Base-by-base conservation (phyloP, 306 rosid genomes). In the Cicer yamashitae region DNA sequence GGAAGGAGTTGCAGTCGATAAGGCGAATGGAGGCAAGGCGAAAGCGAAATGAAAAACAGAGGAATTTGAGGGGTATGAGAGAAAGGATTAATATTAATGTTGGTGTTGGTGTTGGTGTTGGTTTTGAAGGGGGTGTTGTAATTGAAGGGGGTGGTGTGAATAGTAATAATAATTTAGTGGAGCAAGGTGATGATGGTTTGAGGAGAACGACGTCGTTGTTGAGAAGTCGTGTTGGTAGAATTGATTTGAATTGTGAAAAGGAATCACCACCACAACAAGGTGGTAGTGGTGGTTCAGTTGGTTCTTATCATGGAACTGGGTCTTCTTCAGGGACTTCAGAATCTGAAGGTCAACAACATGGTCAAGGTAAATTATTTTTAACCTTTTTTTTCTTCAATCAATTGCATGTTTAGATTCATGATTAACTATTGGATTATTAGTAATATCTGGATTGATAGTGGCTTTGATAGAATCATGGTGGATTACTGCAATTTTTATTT, bases 1-100 rank as follows among this genome's bases (percentile, higher is more conserved):
- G 94, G 90, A 93, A 90, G 82, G 91, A 89, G 79, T 5, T 93
- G 82, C 98, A 93, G 88, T 81, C 87, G 2, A 53, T 87, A 71
- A 81, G 96, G 74, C 79, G 98, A 44, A 59, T 90, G 90, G 98
- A 89, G 59, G 96, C 94, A 0, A 82, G 88, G 76, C 69, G 89
- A 62, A 93, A 89, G 83, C 78, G 94, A 1, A 79, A 81, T 1
- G 98, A 89, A 89, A 93, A 88, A 85, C 94, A 88, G 83, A 85
- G 86, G 65, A 86, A 66, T 61, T 59, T 45, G 41, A 90, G 83
- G 84, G 81, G 85, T 2, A 1, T 62, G 25, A 83, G 86, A 62
- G 92, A 81, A 46, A 80, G 77, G 38, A 80, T 30, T 30, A 30
- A 30, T 30, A 30, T 30, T 30, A 30, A 30, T 30, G 37, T 30